Evolutionary conservation across 805 yeast species (phyloP).

Genomic region (Candida palmyrensis): DNA sequence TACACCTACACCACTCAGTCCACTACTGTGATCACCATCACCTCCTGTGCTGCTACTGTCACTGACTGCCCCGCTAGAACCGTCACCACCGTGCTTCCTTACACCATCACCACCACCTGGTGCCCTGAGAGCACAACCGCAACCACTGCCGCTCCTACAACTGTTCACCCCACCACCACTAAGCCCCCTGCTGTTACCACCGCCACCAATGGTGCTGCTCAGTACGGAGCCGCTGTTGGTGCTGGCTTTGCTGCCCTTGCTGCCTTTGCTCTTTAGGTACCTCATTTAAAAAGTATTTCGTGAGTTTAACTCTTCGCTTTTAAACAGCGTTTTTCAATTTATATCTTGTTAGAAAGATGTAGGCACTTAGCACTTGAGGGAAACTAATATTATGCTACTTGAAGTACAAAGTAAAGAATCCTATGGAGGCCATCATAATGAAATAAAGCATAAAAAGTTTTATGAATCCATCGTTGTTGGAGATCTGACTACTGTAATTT

Average conservation of each 20-base stretch:
- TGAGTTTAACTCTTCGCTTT: no score
- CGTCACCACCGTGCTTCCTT: slow-evolving; percentile 4
- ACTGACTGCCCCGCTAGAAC: slow-evolving; percentile 8
- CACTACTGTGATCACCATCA: slow-evolving; percentile 12
- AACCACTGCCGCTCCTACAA: background rate
- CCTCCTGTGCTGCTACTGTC: slow-evolving; percentile 10
- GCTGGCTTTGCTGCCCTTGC: slow-evolving; percentile 1
- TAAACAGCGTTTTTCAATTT: no score
- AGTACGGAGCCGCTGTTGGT: slow-evolving; percentile 6
- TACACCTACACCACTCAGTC: slow-evolving; percentile 1
- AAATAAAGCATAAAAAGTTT: no score
- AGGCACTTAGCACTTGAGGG: no score
- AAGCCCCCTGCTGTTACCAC: slow-evolving; percentile 1
- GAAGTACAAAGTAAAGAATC: no score
- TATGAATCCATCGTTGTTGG: no score
- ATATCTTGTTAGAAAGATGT: no score
- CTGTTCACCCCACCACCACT: background rate
- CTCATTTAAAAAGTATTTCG: no score
- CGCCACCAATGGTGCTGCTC: slow-evolving; percentile 5
- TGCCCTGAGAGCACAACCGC: slow-evolving; percentile 5
- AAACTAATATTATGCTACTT: no score
- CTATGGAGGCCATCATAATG: no score
- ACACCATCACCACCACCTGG: slow-evolving; percentile 4
- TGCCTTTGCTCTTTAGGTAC: no score
- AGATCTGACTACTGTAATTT: no score